Evolutionary conservation across 306 rosid species (phyloP), one percentile per base, ranked within the genome.

Genomic region (Luffa aegyptiaca): DNA sequence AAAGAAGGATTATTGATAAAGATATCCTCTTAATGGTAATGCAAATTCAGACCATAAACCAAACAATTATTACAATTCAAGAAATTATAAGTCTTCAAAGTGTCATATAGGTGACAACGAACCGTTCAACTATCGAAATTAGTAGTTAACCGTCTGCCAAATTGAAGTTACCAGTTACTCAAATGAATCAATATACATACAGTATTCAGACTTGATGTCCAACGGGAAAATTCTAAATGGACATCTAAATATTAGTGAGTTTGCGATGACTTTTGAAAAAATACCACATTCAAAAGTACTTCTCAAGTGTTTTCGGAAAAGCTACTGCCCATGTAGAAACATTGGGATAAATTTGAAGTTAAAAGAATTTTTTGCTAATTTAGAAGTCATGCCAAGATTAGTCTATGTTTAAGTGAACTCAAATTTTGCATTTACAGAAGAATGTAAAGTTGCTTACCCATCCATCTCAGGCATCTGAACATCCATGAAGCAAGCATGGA

Each of bases 381-480:
- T 6, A 21, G 14, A 31, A 26, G 37, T 0, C 16, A 64, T 31
- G 17, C 44, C 44, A 13, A 37, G 71, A 5, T 64, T 21, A 57
- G 63, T 57, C 35, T 5, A 66, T 7, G 21, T 66, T 49, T 1
- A 37, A 66, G 46, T 35, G 5, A 66, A 39, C 74, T 39, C 41
- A 42, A 55, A 26, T 37, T 1, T 44, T 45, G 20, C 14, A 73
- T 73, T 48, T 21, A 39, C 45, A 68, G 55, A 62, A n/a, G 33
- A 55, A 14, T 59, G 77, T 81, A 66, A 77, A 82, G 83, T 70
- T 61, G 79, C 55, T 87, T 95, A 95, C 98, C 98, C 98, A n/a
- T 95, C 93, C 97, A 95, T 95, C 89, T 91, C 97, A 35, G 97
- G 98, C 98, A 95, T 95, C 80, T 91, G 98, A 88, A 95, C 96